Conservation (phyloP, 352 stramenopile species). For the Detonula confervacea region DNA sequence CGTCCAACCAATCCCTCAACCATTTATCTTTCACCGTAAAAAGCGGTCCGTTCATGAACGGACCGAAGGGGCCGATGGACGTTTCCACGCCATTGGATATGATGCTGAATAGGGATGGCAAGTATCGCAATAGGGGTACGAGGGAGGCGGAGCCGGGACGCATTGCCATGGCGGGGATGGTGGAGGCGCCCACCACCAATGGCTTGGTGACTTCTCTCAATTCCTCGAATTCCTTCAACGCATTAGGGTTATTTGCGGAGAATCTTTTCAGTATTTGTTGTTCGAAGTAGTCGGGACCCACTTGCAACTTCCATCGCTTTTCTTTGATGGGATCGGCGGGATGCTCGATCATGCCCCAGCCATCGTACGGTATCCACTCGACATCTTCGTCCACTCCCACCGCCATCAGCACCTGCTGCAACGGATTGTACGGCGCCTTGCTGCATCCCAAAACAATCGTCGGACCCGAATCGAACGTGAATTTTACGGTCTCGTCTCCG, state of each 20-base stretch:
- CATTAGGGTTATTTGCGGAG: constrained; percentile 44
- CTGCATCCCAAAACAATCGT: constrained; percentile 85
- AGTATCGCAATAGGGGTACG: constrained; percentile 76
- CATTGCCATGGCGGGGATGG: constrained; percentile 86
- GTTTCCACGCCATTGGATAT: constrained; percentile 67
- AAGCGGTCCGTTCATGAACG: constrained; percentile 81
- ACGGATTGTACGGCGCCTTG: constrained; percentile 76
- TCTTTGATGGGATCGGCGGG: constrained; percentile 37
- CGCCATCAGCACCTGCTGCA: constrained; percentile 85
- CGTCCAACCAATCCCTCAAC: constrained; percentile 86
- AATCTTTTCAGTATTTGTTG: constrained; percentile 69
- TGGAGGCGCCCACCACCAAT: constrained; percentile 63
- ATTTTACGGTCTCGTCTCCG: constrained; percentile 32
- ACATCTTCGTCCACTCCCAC: constrained; percentile 69
- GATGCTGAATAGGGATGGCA: constrained; percentile 69
- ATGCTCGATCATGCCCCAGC: constrained; percentile 86
- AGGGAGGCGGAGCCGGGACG: constrained; percentile 72
- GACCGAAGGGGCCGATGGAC: constrained; percentile 71
- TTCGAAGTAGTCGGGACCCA: constrained; percentile 71
- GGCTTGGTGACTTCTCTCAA: constrained; percentile 62
- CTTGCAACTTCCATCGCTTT: constrained; percentile 74
- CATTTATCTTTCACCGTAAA: constrained; percentile 77
- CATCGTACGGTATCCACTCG: constrained; percentile 86
- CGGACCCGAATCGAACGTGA: constrained; percentile 87
- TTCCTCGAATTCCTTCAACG: constrained; percentile 71